Evolutionary conservation across 73 alveolate species (phyloP), one percentile per base, ranked within the genome.

Genomic region (Urostyla sp.): DNA sequence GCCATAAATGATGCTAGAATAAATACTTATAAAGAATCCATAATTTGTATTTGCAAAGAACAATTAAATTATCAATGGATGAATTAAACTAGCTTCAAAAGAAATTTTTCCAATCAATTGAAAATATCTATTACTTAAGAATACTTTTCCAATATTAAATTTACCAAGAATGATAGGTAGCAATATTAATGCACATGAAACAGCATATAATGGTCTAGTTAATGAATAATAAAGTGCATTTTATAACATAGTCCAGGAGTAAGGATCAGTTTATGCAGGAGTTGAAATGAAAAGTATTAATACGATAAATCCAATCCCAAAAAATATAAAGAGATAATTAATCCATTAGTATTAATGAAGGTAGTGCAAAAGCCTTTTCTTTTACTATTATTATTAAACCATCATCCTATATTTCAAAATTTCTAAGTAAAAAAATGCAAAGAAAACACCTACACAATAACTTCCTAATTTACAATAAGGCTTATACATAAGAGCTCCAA

Each of bases 401-500:
- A 24, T 0, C 36, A 21, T 51, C 57, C 85, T 48, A 32, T 73
- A 73, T 0, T 6, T 24, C 18, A 73, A 23, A 5, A 73, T 48
- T 1, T 73, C 59, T 63, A 28, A 31, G 60, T 73, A 73, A 48
- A 73, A 23, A 44, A 46, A 31, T 6, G 75, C 85, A 73, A 73
- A 73, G 11, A 15, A 1, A 2, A 73, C 67, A 10, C 85, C 85
- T 31, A 51, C 3, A 37, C 63, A 1, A 50, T 27, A 49, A 7
- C 59, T 3, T 3, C 51, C 72, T 11, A 73, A 35, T 30, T 73
- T 73, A 1, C 73, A 20, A 16, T 32, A 73, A 5, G 85, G 85
- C 31, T 73, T 73, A 31, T 24, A 44, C 20, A 73, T 4, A 5
- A 50, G 30, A 21, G 16, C 16, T 4, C 51, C 59, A 35, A 51